Percentiles rank a stretch among this genome's conserved stretches.
Conservation (phyloP, 2,329 filamentous ascomycete genomes). For the Sporothrix protearum region DNA sequence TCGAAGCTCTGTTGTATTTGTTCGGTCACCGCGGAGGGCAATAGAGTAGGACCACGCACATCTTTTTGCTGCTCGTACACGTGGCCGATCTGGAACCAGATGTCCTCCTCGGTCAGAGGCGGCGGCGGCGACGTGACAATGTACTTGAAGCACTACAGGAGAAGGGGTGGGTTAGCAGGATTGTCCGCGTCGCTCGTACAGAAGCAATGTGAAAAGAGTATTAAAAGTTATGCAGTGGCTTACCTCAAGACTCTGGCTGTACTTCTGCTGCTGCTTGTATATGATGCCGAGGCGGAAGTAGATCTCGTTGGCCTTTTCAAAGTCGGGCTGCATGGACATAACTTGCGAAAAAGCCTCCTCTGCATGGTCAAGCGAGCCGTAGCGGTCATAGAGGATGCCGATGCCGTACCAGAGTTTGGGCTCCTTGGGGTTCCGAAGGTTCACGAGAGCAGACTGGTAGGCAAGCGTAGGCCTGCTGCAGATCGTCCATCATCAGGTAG, state of each 20-base stretch:
- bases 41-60: too few relatives aligned
- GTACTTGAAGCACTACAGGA: conserved; percentile 85
- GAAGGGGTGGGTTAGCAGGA: conserved; percentile 30
- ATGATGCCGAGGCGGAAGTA: conserved; percentile 99
- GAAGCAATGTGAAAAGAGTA: not conserved
- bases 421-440: conserved; percentile 91
- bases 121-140: conserved; percentile 91
- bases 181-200: not conserved
- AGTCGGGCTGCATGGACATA: conserved; percentile 96
- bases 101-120: conserved; percentile 93
- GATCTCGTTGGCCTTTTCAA: conserved; percentile 98
- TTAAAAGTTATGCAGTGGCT: conserved; percentile 31
- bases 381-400: conserved; percentile 93
- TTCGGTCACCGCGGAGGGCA: too few relatives aligned
- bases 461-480: conserved; percentile 93
- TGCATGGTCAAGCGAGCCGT: conserved; percentile 92
- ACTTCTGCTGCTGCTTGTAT: conserved; percentile 98
- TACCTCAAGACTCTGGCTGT: conserved; percentile 85
- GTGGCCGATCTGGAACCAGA: conserved; percentile 99
- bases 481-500: conserved; percentile 96
- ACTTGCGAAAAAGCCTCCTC: conserved; percentile 98
- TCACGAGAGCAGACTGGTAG: conserved; percentile 92
- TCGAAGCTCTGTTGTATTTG: too few relatives aligned
- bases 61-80: conserved; percentile 99
- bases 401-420: conserved; percentile 99